Base-by-base conservation (phyloP, 371 early-diverging fungal genomes). In the Apophysomyces elegans region DNA sequence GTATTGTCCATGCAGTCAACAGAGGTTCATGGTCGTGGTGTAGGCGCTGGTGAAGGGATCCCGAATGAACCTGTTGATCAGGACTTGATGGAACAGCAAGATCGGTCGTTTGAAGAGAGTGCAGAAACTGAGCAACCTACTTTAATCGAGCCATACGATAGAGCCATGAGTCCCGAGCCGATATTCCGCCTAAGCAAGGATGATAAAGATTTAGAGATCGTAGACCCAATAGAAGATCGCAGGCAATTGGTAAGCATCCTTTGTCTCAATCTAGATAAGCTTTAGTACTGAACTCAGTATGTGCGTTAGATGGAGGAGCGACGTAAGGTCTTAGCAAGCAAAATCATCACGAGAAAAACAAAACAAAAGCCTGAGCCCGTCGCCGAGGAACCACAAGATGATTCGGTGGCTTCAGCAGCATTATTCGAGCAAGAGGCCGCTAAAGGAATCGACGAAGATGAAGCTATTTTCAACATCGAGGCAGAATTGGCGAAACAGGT, bases 401-500 rank as follows among this genome's bases (percentile, higher is more conserved):
- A 71, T 46, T 82, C 78, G 5, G 60, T 81, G 37, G 78, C 78
- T 14, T 76, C 81, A 8, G 72, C 77, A 38, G 78, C 73, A 16
- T 58, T 89, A 67, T 90, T 84, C 68, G 89, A 88, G 71, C 84
- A 86, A 58, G 92, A 93, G 68, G 88, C 90, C 9, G 89, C 91
- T 37, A 86, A 89, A 61, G 90, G 90, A 44, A 76, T 91, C 56
- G 93, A 93, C 54, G 90, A 90, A 50, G 88, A 93, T 70, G 95
- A 95, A 73, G 91, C 88, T 16, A 75, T 89, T 8, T 94, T 95
- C 62, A 89, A 89, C 57, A 87, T 90, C 37, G 97, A 95, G 75
- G 92, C 88, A 5, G 84, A 86, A 26, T 66, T 90, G 57, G 79
- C 84, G 4, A 73, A 84, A 18, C 87, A 87, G 67, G 81, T 79